These are phyloP conservation scores for Marasmius sp. DNA, from an alignment of 1,284 basidiomycete genomes.

Conservation along the genomic window DNA sequence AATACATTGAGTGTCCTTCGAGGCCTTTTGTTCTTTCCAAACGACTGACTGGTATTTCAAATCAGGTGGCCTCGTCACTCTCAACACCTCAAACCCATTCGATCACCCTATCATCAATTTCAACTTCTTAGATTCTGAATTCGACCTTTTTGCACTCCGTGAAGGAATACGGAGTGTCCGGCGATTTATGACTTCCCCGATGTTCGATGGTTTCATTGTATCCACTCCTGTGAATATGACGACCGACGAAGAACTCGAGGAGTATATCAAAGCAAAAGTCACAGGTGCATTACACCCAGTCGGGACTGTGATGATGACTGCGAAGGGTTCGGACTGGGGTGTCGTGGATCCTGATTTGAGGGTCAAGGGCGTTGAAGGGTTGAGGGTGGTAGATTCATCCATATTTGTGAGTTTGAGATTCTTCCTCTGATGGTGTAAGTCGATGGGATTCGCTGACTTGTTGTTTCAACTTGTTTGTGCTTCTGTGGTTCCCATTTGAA, in stretches of 20 bases:
- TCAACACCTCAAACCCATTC: conserved; percentile 20
- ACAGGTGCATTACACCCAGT: conserved; percentile 23
- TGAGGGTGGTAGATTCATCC: conserved; percentile 28
- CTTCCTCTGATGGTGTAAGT: neutral
- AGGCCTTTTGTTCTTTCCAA: neutral
- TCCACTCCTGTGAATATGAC: conserved; percentile 9
- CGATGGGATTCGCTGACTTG: neutral
- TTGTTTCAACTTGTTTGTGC: no score
- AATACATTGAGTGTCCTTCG: neutral
- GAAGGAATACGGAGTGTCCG: conserved; percentile 19
- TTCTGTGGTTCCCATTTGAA: neutral
- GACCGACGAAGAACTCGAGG: conserved; percentile 20
- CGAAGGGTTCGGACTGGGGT: conserved; percentile 15
- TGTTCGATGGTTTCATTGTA: conserved; percentile 18
- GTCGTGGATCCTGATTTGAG: conserved; percentile 25
- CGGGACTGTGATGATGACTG: conserved; percentile 24
- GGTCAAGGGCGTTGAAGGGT: conserved; percentile 23
- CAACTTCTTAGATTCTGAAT: conserved; percentile 16
- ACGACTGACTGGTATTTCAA: neutral
- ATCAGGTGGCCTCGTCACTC: conserved; percentile 16
- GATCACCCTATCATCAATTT: conserved; percentile 19
- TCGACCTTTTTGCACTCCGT: conserved; percentile 18
- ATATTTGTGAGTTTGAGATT: conserved; percentile 17
- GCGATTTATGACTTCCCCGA: conserved; percentile 16
- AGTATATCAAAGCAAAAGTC: conserved; percentile 16